phyloP scores from a whole-genome alignment of 257 asterid genomes.

The Nicotiana obtusifolia region DNA sequence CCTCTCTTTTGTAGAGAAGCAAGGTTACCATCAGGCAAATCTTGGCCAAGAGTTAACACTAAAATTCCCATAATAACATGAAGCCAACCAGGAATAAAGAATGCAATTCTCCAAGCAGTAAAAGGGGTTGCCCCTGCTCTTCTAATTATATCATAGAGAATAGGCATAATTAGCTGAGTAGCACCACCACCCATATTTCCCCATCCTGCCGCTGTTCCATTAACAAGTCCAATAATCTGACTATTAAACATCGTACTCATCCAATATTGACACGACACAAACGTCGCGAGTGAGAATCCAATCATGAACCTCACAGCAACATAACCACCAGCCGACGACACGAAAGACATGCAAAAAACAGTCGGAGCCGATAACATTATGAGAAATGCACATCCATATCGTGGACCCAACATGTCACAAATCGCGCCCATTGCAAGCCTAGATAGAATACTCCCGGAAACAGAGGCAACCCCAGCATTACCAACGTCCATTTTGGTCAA shows the following conservation, averaged over 20 bases:
- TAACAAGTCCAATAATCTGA: slow-evolving; percentile 20
- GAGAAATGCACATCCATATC: slow-evolving; percentile 30
- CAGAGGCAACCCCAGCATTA: slow-evolving; percentile 34
- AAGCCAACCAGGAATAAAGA: slow-evolving; percentile 22
- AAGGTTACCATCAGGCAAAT: slow-evolving; percentile 29
- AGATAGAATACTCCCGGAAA: slow-evolving; percentile 29
- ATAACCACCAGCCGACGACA: slow-evolving; percentile 23
- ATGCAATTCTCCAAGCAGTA: slow-evolving; percentile 26
- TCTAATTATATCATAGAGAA: slow-evolving; percentile 16
- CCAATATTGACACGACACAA: slow-evolving; percentile 27
- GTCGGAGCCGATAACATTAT: slow-evolving; percentile 24
- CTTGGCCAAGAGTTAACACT: slow-evolving; percentile 21
- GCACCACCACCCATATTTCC: slow-evolving; percentile 30
- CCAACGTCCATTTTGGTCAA: slow-evolving; percentile 22
- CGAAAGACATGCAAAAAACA: slow-evolving; percentile 35
- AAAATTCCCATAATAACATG: slow-evolving; percentile 23
- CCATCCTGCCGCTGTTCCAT: slow-evolving; percentile 29
- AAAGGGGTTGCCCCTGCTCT: slow-evolving; percentile 17
- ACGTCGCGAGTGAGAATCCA: slow-evolving; percentile 27
- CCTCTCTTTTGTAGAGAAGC: slow-evolving; percentile 24
- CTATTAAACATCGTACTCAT: slow-evolving; percentile 15
- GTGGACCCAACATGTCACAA: slow-evolving; percentile 27
- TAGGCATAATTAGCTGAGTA: slow-evolving; percentile 25
- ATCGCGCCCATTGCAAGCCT: slow-evolving; percentile 28
- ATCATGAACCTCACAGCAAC: slow-evolving; percentile 30